Percentiles rank a stretch among this genome's conserved stretches.
Conservation (phyloP, 2,329 filamentous ascomycete species). For the Metarhizium sp. region DNA sequence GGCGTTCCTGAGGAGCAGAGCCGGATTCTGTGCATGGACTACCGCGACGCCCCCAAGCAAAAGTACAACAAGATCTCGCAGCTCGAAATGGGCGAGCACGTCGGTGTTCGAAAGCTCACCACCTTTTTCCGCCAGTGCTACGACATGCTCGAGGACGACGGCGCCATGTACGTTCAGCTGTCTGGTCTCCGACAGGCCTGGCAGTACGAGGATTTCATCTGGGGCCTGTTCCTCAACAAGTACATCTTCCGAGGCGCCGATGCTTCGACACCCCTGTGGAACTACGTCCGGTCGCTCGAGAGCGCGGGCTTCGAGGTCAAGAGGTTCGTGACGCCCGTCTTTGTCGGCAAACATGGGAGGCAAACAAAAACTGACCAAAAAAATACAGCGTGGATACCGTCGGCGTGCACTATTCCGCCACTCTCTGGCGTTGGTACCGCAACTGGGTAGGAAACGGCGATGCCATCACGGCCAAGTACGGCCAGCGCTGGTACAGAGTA, state of each 20-base stretch:
- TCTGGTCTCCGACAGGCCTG: conserved; percentile 82
- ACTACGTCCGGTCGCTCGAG: conserved; percentile 73
- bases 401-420: conserved; percentile 89
- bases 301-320: conserved; percentile 61
- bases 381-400: conserved; percentile 62
- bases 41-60: conserved; percentile 74
- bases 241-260: conserved; percentile 95
- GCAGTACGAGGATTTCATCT: conserved; percentile 95
- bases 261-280: conserved; percentile 80
- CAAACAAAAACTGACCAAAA: not conserved
- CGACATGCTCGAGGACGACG: conserved; percentile 91
- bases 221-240: conserved; percentile 98
- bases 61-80: conserved; percentile 91
- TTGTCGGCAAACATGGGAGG: too few relatives aligned
- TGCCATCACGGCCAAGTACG: conserved; percentile 86
- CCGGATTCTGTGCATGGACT: conserved; percentile 85
- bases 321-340: conserved; percentile 24
- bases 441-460: conserved; percentile 93
- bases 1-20: conserved; percentile 77
- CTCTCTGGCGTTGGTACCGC: conserved; percentile 92
- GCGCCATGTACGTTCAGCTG: conserved; percentile 87
- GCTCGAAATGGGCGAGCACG: conserved; percentile 73
- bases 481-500: conserved; percentile 83
- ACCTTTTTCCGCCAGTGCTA: conserved; percentile 75
- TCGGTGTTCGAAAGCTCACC: conserved; percentile 76